Percentiles rank a stretch among this genome's conserved stretches.
Evolutionary conservation across 345 rosid genomes (phyloP).

Genomic region (Aethionema arabicum): DNA sequence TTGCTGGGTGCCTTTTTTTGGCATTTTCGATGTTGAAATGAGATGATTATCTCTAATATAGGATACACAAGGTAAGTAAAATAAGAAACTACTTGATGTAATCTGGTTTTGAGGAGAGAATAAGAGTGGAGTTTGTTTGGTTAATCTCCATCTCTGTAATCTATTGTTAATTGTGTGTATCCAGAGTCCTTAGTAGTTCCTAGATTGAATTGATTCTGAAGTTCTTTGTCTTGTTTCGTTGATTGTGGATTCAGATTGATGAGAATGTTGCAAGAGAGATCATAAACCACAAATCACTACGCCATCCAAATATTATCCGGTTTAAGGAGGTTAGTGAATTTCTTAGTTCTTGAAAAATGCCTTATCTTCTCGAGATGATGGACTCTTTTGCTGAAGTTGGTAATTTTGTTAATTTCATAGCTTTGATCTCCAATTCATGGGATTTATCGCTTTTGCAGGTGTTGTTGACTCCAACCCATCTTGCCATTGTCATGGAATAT

Average conservation of each 20-base stretch:
- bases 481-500: constrained; percentile 76
- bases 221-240: constrained; percentile 5
- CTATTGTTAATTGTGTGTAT: not conserved
- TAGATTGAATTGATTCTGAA: constrained; percentile 1
- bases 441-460: constrained; percentile 41
- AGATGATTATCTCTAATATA: constrained; percentile 9
- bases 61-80: not conserved
- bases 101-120: not conserved
- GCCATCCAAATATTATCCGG: constrained; percentile 88
- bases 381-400: not conserved
- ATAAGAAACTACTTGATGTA: not conserved
- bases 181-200: not conserved
- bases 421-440: not conserved
- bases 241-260: constrained; percentile 58
- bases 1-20: not conserved
- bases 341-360: not conserved
- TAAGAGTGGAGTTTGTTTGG: not conserved
- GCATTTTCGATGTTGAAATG: not conserved
- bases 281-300: constrained; percentile 78
- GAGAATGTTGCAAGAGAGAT: constrained; percentile 90
- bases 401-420: not conserved
- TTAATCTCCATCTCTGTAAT: not conserved
- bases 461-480: constrained; percentile 66
- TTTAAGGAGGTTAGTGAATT: constrained; percentile 65
- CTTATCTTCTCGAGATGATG: constrained; percentile 1